phyloP scores from a whole-genome alignment of 2,329 filamentous ascomycete species.

The Massarina eburnea region DNA sequence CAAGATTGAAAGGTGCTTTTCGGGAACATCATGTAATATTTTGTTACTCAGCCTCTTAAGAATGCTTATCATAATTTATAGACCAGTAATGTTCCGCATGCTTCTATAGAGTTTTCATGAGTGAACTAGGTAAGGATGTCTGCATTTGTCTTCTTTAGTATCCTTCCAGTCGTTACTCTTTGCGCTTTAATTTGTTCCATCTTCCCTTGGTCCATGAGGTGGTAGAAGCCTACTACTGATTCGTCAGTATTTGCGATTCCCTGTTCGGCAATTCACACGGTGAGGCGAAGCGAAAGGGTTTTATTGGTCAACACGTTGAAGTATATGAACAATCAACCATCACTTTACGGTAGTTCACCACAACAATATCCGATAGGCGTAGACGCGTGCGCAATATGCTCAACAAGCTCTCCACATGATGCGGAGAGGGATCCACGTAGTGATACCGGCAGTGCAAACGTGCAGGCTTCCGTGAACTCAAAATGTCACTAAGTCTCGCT shows the following conservation, averaged over 20 bases:
- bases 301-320: constrained; percentile 9
- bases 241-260: neutral
- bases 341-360: constrained; percentile 23
- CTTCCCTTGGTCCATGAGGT: neutral
- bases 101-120: too few relatives aligned
- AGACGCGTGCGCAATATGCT: constrained; percentile 6
- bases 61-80: too few relatives aligned
- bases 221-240: neutral
- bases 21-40: too few relatives aligned
- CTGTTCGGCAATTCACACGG: constrained; percentile 1
- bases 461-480: neutral
- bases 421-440: constrained; percentile 6
- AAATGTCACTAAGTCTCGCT: constrained; percentile 2
- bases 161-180: too few relatives aligned
- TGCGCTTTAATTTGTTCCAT: neutral
- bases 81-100: too few relatives aligned
- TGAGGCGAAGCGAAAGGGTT: neutral
- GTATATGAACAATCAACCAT: constrained; percentile 21
- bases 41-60: too few relatives aligned
- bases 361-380: constrained; percentile 12
- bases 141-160: too few relatives aligned
- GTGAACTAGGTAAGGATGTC: too few relatives aligned
- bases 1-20: too few relatives aligned
- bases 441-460: constrained; percentile 6
- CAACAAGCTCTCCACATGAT: constrained; percentile 4